These are phyloP conservation scores for Shiraia sp. DNA, from an alignment of 2,329 filamentous ascomycete species.

Conservation along the genomic window DNA sequence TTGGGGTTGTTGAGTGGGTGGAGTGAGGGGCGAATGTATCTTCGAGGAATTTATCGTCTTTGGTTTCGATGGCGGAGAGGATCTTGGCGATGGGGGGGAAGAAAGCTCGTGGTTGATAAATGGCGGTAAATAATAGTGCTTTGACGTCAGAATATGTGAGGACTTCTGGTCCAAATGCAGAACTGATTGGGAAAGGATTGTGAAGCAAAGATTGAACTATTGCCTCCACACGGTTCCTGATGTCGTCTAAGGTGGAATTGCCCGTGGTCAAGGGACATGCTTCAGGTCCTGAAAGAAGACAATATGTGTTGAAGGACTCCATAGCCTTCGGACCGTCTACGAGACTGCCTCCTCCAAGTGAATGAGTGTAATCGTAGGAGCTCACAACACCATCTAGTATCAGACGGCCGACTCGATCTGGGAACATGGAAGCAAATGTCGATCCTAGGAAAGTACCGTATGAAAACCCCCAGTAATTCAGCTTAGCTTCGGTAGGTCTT, in stretches of 20 bases:
- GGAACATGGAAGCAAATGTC: conserved; percentile 46
- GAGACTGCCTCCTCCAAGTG: conserved; percentile 47
- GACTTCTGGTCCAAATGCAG: conserved; percentile 31
- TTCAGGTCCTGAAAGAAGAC: conserved; percentile 46
- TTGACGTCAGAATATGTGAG: conserved; percentile 49
- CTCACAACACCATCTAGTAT: conserved; percentile 54
- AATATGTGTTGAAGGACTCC: conserved; percentile 50
- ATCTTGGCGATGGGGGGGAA: conserved; percentile 43
- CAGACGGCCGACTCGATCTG: conserved; percentile 39
- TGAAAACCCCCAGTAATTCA: conserved; percentile 53
- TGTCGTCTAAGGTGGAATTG: conserved; percentile 35
- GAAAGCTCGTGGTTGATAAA: conserved; percentile 40
- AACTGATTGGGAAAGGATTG: conserved; percentile 45
- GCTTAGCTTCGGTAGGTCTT: conserved; percentile 21
- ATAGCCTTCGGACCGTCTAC: conserved; percentile 51
- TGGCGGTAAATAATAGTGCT: conserved; percentile 38
- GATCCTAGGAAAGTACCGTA: conserved; percentile 52
- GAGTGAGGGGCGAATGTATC: too few relatives aligned
- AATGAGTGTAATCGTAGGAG: conserved; percentile 36
- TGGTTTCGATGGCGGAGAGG: conserved; percentile 40
- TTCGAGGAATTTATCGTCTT: conserved; percentile 26
- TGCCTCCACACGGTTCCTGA: conserved; percentile 37
- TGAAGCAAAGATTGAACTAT: conserved; percentile 46
- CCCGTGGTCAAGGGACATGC: conserved; percentile 46
- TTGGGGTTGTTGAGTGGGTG: conserved; percentile 27